Evolutionary conservation across 192 early-diverging fungal species (phyloP).

Genomic region (Oehlia diaphana): DNA sequence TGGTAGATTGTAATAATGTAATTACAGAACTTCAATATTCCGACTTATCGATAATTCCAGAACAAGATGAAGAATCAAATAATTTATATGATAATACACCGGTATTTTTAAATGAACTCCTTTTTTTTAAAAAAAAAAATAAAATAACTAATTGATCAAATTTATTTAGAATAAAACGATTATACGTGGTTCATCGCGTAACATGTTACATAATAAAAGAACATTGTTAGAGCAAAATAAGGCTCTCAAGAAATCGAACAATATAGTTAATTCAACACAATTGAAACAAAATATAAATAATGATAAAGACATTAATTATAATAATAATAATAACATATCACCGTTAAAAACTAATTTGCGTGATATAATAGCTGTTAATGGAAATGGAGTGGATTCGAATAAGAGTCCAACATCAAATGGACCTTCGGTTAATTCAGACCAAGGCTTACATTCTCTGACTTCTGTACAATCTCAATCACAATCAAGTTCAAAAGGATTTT

Average conservation of each 20-base stretch:
- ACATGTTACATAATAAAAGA: background rate
- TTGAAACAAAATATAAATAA: background rate
- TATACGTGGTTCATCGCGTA: background rate
- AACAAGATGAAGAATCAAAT: background rate
- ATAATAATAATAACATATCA: background rate
- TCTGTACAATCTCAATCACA: background rate
- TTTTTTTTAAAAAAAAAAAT: background rate
- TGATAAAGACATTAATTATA: no score
- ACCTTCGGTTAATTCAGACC: background rate
- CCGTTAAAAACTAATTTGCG: background rate
- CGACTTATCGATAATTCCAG: background rate
- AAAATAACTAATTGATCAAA: background rate
- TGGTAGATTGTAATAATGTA: background rate
- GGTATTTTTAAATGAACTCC: background rate
- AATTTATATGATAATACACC: background rate
- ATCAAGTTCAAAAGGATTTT: conserved; percentile 2
- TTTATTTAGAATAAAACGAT: background rate
- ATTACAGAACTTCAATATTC: background rate
- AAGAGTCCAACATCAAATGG: background rate
- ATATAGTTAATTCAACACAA: background rate
- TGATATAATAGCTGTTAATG: background rate
- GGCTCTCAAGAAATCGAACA: background rate
- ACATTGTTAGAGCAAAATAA: background rate
- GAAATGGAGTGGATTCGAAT: background rate
- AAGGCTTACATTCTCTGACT: no score